These are phyloP conservation scores for Thalassiosira exigua DNA, from an alignment of 352 stramenopile genomes.

Conservation along the genomic window DNA sequence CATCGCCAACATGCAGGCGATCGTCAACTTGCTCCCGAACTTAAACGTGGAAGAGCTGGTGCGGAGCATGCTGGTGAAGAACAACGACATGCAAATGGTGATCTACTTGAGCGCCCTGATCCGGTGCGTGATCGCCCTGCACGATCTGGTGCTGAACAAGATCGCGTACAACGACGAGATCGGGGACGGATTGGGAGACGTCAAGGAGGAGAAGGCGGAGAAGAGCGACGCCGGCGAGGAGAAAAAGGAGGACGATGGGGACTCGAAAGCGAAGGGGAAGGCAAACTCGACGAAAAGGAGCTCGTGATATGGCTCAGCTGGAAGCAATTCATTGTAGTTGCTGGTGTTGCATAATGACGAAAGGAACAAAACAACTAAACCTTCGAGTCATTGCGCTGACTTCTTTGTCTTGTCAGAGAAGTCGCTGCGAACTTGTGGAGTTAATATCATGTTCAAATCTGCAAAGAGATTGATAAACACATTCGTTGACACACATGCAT, in stretches of 20 bases:
- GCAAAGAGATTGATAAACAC: no score
- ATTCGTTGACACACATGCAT: no score
- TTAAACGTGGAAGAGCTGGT: constrained; percentile 97
- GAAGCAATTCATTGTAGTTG: no score
- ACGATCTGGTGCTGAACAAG: constrained; percentile 99
- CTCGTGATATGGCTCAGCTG: no score
- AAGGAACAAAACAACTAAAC: no score
- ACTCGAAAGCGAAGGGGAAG: constrained; percentile 15
- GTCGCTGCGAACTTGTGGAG: no score
- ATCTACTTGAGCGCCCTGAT: constrained; percentile 98
- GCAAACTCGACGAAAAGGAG: no score
- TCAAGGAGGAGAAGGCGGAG: constrained; percentile 83
- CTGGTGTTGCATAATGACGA: no score
- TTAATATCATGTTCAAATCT: no score
- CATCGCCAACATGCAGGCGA: constrained; percentile 99
- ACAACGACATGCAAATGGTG: constrained; percentile 99
- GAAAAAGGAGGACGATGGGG: constrained; percentile 77
- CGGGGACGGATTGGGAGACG: constrained; percentile 52
- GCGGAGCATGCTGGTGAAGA: constrained; percentile 97
- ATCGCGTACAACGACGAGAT: constrained; percentile 92
- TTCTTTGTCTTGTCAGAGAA: no score
- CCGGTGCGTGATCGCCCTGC: constrained; percentile 96
- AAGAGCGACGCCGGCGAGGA: constrained; percentile 84
- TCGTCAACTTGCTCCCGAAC: constrained; percentile 99
- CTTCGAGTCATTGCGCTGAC: no score